Evolutionary conservation across 768 basidiomycete genomes (phyloP).

Genomic region (Cystoderma amianthinum): DNA sequence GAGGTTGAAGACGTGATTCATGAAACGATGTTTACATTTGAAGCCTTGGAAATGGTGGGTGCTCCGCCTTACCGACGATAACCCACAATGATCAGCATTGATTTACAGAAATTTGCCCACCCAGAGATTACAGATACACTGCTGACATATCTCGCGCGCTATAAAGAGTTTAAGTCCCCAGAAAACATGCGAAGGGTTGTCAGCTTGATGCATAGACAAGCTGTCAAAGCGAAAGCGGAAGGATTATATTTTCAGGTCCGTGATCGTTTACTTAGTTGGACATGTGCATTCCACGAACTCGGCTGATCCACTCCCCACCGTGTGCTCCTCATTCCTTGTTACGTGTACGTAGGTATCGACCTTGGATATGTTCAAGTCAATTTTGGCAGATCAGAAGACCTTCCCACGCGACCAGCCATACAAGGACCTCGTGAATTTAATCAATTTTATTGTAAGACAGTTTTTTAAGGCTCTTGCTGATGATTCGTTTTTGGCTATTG

Average conservation of each 20-base stretch:
- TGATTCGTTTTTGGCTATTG: conserved; percentile 82
- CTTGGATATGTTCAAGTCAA: conserved; percentile 79
- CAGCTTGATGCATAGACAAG: conserved; percentile 84
- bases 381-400: conserved; percentile 74
- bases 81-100: conserved; percentile 3
- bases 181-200: conserved; percentile 91
- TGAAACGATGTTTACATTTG: conserved; percentile 90
- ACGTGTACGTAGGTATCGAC: conserved; percentile 70
- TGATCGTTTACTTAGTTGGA: conserved; percentile 8
- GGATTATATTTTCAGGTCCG: conserved; percentile 91
- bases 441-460: conserved; percentile 82
- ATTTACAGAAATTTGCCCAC: conserved; percentile 77
- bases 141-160: conserved; percentile 74
- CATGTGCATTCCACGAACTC: conserved; percentile 10
- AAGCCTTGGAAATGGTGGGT: conserved; percentile 81
- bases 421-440: conserved; percentile 78
- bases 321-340: conserved; percentile 4
- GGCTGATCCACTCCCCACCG: conserved; percentile 8
- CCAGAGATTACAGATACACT: conserved; percentile 82
- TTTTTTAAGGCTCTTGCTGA: conserved; percentile 91
- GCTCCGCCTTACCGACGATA: conserved; percentile 5
- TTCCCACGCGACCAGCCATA: conserved; percentile 72
- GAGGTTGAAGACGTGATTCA: conserved; percentile 59
- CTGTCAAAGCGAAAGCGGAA: conserved; percentile 86
- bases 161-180: conserved; percentile 70